These are phyloP conservation scores for Isatis lusitanica DNA, from an alignment of 441 rosid species.

Conservation along the genomic window DNA sequence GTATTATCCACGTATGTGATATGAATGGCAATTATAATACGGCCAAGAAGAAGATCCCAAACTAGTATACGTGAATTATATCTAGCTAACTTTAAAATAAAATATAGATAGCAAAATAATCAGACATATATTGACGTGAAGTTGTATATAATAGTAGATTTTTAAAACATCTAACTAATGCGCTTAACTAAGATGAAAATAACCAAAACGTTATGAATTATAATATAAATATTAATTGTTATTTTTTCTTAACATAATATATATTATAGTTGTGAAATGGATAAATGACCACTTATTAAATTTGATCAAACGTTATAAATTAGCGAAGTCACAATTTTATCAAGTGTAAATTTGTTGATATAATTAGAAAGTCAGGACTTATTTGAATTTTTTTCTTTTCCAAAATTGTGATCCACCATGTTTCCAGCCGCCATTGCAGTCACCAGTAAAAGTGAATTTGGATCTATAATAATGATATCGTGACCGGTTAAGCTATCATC, in stretches of 20 bases:
- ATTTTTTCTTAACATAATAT: not conserved
- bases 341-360: not conserved
- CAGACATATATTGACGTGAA: conserved; percentile 17
- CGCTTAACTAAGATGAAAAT: not conserved
- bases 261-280: not conserved
- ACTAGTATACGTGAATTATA: not conserved
- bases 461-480: not conserved
- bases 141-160: conserved; percentile 23
- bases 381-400: not conserved
- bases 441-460: not conserved
- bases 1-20: not conserved
- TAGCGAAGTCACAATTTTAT: not conserved
- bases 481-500: not conserved
- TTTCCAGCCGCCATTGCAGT: conserved; percentile 7
- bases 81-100: not conserved
- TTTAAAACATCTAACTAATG: conserved; percentile 16
- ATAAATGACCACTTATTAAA: not conserved
- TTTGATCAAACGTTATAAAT: not conserved
- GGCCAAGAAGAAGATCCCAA: conserved; percentile 33
- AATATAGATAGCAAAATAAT: not conserved
- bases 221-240: not conserved
- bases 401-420: not conserved
- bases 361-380: not conserved
- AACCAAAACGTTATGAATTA: not conserved
- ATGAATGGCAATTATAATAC: conserved; percentile 12